Base-by-base conservation (phyloP, 768 basidiomycete species). In the Mycena albidolilacea region DNA sequence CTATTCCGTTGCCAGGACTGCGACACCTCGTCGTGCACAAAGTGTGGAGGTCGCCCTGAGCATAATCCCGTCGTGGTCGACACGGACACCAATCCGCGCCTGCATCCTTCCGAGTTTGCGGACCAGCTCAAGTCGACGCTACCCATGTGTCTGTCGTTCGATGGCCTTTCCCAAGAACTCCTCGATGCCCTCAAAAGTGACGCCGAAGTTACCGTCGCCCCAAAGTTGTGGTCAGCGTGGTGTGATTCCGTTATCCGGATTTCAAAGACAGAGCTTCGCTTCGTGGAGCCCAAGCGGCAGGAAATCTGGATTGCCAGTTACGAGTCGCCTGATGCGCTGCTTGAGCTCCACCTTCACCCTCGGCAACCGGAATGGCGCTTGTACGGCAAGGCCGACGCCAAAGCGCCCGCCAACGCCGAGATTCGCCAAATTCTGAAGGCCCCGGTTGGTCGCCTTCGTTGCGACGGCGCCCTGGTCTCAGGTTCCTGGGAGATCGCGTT, bases 31-130 rank as follows among this genome's bases (percentile, higher is more conserved):
- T 92, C 93, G 43, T 98, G 97, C 84, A 87, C 88, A 75, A 92
- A 92, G 79, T 97, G 96, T 79, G 95, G 94, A 52, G 96, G 96
- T 37, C 91, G 95, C 75, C 97, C 97, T 0, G 94, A 97, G 77
- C 97, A 98, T 81, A 93, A 92, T 75, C 91, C 90, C 74, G 79
- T 81, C 21, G 81, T 85, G 0, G 88, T 95, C 64, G 89, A 93
- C 74, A 76, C 88, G 37, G 81, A 78, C 6, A 78, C 82, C 11
- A 79, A 89, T 59, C 85, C 89, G 19, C 92, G 97, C n/a, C 79
- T 94, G 10, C 84, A 88, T 6, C 97, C 97, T 1, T 86, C 87
- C 14, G 84, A 87, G 10, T 98, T 97, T 79, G 89, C 91, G n/a
- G 89, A 89, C 78, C 86, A 89, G 73, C 86, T 97, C 66, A 97